A percentile compares a stretch with the other conserved stretches of the same genome.
These are phyloP conservation scores for Mortierella claussenii DNA, from an alignment of 192 early-diverging fungal genomes.

Conservation along the genomic window DNA sequence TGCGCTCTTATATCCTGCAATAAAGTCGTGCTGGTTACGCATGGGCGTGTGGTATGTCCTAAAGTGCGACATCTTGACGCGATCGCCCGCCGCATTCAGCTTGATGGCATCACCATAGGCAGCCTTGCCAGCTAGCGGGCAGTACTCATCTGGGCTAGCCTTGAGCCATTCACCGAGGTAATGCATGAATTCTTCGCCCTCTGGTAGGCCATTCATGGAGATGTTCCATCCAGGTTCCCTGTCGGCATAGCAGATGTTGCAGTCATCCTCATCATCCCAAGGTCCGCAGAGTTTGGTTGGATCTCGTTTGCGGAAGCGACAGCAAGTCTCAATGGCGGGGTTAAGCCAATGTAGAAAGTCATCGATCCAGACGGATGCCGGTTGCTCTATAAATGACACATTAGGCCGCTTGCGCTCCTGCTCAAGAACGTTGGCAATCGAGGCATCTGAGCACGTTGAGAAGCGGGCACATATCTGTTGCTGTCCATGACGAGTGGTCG, in stretches of 20 bases:
- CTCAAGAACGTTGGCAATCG: slow-evolving; percentile 69
- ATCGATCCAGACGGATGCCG: slow-evolving; percentile 71
- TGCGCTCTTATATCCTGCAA: slow-evolving; percentile 64
- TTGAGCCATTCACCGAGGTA: slow-evolving; percentile 64
- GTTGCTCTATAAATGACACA: slow-evolving; percentile 70
- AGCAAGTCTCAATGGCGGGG: slow-evolving; percentile 65
- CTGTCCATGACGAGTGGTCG: slow-evolving; percentile 58
- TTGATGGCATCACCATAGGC: slow-evolving; percentile 72
- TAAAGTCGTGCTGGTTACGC: slow-evolving; percentile 65
- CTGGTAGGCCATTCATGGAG: slow-evolving; percentile 65
- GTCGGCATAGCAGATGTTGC: slow-evolving; percentile 57
- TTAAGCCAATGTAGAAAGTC: slow-evolving; percentile 75
- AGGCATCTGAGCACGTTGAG: slow-evolving; percentile 59
- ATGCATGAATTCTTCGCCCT: slow-evolving; percentile 65
- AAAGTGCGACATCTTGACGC: slow-evolving; percentile 67
- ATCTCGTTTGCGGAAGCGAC: slow-evolving; percentile 58
- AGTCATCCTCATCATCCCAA: slow-evolving; percentile 61
- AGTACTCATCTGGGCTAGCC: slow-evolving; percentile 60
- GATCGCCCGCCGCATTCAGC: slow-evolving; percentile 32
- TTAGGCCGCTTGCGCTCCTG: slow-evolving; percentile 70
- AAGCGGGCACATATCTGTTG: slow-evolving; percentile 69
- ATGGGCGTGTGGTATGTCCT: slow-evolving; percentile 70
- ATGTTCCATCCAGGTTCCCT: slow-evolving; percentile 62
- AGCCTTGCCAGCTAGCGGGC: slow-evolving; percentile 72
- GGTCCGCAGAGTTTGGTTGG: slow-evolving; percentile 58